Evolutionary conservation across 129 eudicot genomes (phyloP), one percentile per base, ranked within the genome.

Genomic region (Rutidosis leptorrhynchoides): DNA sequence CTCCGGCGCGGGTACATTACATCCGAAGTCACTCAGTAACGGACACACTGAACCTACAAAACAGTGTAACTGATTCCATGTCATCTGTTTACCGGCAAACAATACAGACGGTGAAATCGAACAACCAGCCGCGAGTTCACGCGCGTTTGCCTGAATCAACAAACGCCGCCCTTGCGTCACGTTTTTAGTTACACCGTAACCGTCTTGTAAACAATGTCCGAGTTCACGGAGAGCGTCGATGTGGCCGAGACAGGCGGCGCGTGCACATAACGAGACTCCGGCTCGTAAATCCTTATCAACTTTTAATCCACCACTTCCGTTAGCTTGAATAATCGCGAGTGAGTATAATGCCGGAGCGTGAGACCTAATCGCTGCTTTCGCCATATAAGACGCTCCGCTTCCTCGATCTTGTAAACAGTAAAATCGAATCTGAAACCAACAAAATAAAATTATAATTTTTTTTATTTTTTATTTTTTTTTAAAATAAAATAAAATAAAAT

Each of bases 131-230:
- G 96, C 94, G 4, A 89, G 79, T 70, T 90, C 97, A 15, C 91
- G 91, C 3, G 89, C 89, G 76, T 86, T 90, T 45, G 97, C 97
- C 66, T 84, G 91, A 59, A 90, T 93, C 2, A 90, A 71, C 62
- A 90, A 72, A 2, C 94, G 87, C 17, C 96, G 85, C 0, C 96
- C 96, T 71, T 89, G 84, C 26, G 82, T 64, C 15, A 86, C 42
- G 78, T 89, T 83, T 22, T 76, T 85, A 40, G 74, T 77, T 14
- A 86, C 86, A 27, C 96, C 96, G 77, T 89, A 89, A 8, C 96
- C 96, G 69, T 89, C 96, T 51, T 89, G 96, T 7, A 89, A 83
- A 68, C 95, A 89, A 75, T 89, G 96, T 10, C 96, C 96, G 2
- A 90, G 83, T 68, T 90, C 97, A 4, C 97, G 88, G 9, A 90